Evolutionary conservation across 23 red algal genomes (phyloP).

Genomic region (Cyanidiococcus yangmingshanensis): DNA sequence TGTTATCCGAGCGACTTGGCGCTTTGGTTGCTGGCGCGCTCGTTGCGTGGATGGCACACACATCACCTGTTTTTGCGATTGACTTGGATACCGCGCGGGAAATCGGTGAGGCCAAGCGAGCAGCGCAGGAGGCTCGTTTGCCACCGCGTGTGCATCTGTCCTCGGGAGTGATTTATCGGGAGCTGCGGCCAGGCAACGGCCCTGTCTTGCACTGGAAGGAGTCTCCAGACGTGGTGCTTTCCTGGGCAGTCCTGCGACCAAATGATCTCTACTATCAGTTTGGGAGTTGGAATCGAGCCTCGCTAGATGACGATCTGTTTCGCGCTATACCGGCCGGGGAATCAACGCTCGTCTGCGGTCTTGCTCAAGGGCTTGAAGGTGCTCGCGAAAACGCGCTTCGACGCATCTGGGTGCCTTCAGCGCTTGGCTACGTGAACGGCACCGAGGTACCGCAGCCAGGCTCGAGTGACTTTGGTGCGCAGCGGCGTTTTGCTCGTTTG

Average conservation of each 20-base stretch:
- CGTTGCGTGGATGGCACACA: neutral
- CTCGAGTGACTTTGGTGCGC: conserved; percentile 5
- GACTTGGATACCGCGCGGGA: conserved; percentile 15
- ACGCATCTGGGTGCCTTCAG: conserved; percentile 3
- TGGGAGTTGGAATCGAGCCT: conserved; percentile 5
- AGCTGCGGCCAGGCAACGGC: conserved; percentile 4
- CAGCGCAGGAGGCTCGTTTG: neutral
- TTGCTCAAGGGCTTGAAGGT: neutral
- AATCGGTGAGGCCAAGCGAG: conserved; percentile 1
- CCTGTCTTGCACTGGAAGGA: neutral
- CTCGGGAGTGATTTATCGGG: conserved; percentile 5
- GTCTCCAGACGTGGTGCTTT: neutral
- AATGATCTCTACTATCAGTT: conserved; percentile 12
- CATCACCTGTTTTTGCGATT: neutral
- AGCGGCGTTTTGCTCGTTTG: neutral
- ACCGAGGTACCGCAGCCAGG: neutral
- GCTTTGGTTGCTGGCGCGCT: too few relatives aligned
- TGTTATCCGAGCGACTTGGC: too few relatives aligned
- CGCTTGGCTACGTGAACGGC: neutral
- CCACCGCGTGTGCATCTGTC: neutral
- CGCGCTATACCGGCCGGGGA: neutral
- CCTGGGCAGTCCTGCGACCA: conserved; percentile 8
- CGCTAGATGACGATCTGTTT: neutral
- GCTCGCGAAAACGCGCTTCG: neutral
- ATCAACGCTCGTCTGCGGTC: neutral